A percentile compares a stretch with the other conserved stretches of the same genome.
Evolutionary conservation across 2,329 filamentous ascomycete species (phyloP).

Genomic region (Macrophomina pseudophaseolina): DNA sequence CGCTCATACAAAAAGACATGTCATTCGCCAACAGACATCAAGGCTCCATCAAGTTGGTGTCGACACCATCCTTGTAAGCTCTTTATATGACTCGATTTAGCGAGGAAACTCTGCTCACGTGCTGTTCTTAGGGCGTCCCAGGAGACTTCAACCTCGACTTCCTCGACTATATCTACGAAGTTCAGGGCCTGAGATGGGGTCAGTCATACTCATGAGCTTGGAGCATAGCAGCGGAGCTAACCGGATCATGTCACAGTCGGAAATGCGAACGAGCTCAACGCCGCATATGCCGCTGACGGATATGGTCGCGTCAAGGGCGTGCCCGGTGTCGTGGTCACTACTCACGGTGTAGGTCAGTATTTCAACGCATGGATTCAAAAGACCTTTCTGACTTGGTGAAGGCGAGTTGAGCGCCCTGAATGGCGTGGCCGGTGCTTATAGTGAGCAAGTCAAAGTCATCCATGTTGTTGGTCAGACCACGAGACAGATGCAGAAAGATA

Average conservation of each 20-base stretch:
- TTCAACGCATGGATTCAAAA: not conserved
- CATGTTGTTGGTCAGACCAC: constrained; percentile 54
- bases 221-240: not conserved
- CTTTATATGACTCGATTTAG: not conserved
- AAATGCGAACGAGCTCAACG: constrained; percentile 64
- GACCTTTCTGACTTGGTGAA: constrained; percentile 11
- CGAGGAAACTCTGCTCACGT: constrained; percentile 16
- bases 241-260: constrained; percentile 43
- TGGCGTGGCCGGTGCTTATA: constrained; percentile 50
- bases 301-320: constrained; percentile 60
- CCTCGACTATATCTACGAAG: constrained; percentile 50
- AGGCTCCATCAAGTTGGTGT: constrained; percentile 49
- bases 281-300: constrained; percentile 63
- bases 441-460: constrained; percentile 51
- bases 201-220: constrained; percentile 13
- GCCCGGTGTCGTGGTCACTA: constrained; percentile 57
- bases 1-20: not conserved
- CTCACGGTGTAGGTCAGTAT: constrained; percentile 61
- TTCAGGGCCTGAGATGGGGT: constrained; percentile 46
- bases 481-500: constrained; percentile 46
- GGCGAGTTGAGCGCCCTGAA: constrained; percentile 53
- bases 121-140: constrained; percentile 41
- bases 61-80: constrained; percentile 44
- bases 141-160: constrained; percentile 55
- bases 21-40: not conserved